These are phyloP conservation scores for Trichoderma sp. DNA, from an alignment of 2,329 filamentous ascomycete genomes.

Conservation along the genomic window DNA sequence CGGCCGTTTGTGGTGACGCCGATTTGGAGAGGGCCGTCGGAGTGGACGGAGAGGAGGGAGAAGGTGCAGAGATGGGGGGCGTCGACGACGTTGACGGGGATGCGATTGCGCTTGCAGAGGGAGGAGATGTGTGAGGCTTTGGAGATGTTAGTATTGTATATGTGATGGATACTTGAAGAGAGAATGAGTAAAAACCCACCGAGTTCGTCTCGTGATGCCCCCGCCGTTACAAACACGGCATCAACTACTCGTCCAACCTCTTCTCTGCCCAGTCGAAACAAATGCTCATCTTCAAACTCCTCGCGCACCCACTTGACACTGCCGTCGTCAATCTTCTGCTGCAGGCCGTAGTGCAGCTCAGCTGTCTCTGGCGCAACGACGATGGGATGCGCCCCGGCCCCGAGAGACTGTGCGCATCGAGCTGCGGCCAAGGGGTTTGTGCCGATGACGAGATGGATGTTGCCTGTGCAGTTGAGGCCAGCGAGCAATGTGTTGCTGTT, in stretches of 20 bases:
- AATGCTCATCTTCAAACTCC: constrained; percentile 66
- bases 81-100: constrained; percentile 92
- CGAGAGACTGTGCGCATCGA: constrained; percentile 74
- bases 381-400: constrained; percentile 77
- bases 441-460: constrained; percentile 82
- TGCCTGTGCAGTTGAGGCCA: constrained; percentile 65
- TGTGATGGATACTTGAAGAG: too few species aligned
- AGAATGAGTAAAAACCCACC: constrained; percentile 35
- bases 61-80: constrained; percentile 85
- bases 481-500: constrained; percentile 54
- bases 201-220: constrained; percentile 45
- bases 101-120: constrained; percentile 74
- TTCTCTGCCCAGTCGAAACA: constrained; percentile 73
- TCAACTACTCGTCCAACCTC: constrained; percentile 80
- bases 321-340: constrained; percentile 64
- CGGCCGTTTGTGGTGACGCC: constrained; percentile 94
- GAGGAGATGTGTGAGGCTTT: constrained; percentile 63
- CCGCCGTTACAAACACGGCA: constrained; percentile 80
- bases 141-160: constrained; percentile 6
- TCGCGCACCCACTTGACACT: constrained; percentile 65
- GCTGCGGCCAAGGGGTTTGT: constrained; percentile 83
- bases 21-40: constrained; percentile 87
- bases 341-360: constrained; percentile 56
- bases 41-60: constrained; percentile 82
- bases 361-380: constrained; percentile 69